Conservation (phyloP, 1,284 basidiomycete genomes). For the Ceratobasidium sp. region DNA sequence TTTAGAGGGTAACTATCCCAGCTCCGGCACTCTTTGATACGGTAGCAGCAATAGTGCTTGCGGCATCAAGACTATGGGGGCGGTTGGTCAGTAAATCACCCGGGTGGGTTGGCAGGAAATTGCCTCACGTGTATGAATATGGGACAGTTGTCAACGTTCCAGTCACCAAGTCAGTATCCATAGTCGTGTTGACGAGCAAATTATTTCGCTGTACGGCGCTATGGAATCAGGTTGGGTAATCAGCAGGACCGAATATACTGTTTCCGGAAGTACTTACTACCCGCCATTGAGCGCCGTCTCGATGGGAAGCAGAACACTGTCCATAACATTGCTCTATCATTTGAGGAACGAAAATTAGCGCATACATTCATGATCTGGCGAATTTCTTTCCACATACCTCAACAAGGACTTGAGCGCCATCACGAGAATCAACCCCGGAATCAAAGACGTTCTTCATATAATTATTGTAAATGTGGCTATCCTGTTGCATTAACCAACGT, state of each 20-base stretch:
- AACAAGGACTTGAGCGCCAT: slow-evolving; percentile 47
- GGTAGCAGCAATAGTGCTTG: slow-evolving; percentile 10
- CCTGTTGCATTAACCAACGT: not conserved
- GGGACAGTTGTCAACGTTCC: slow-evolving; percentile 30
- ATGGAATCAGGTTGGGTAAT: not conserved
- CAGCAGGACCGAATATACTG: not conserved
- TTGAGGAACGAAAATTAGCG: not conserved
- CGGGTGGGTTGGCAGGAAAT: not conserved
- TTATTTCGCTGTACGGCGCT: slow-evolving; percentile 40
- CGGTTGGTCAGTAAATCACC: not conserved
- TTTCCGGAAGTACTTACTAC: slow-evolving; percentile 16
- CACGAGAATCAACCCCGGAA: slow-evolving; percentile 47
- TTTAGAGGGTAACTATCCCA: slow-evolving; percentile 26
- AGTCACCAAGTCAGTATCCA: slow-evolving; percentile 12
- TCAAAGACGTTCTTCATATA: slow-evolving; percentile 51
- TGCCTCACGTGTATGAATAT: slow-evolving; percentile 39
- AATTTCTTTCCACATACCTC: slow-evolving; percentile 28
- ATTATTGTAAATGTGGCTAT: slow-evolving; percentile 49
- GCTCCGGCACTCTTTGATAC: slow-evolving; percentile 28
- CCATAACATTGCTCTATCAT: slow-evolving; percentile 21
- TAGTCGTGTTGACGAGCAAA: slow-evolving; percentile 26
- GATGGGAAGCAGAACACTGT: slow-evolving; percentile 23
- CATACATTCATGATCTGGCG: not conserved
- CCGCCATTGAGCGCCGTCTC: slow-evolving; percentile 22
- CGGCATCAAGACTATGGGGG: slow-evolving; percentile 3